Percentiles rank a stretch among this genome's conserved stretches.
These are phyloP conservation scores for Rossbeevera mucosa DNA, from an alignment of 768 basidiomycete species.

Conservation along the genomic window DNA sequence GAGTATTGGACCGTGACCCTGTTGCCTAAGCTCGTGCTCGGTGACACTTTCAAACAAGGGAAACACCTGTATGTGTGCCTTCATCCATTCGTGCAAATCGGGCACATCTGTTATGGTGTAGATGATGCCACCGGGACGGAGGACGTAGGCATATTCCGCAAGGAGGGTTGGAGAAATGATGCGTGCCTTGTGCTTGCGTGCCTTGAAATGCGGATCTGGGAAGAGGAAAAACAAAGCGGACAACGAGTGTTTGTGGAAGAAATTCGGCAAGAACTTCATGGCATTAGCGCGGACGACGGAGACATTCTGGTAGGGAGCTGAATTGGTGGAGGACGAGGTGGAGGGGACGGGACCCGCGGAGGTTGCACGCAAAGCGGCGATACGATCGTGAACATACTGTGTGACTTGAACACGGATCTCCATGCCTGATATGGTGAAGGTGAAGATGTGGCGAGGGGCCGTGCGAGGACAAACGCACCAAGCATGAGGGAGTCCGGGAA, in stretches of 20 bases:
- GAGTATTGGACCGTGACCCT: constrained; percentile 73
- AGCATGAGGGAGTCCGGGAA: constrained; percentile 93
- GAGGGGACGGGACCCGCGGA: constrained; percentile 24
- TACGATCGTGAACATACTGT: constrained; percentile 92
- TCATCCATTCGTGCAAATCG: constrained; percentile 96
- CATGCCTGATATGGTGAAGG: constrained; percentile 56
- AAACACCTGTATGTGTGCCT: constrained; percentile 76
- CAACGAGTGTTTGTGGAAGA: constrained; percentile 86
- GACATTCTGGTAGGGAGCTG: constrained; percentile 74
- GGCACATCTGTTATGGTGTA: constrained; percentile 98
- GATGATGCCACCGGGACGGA: constrained; percentile 89
- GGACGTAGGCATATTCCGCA: constrained; percentile 93
- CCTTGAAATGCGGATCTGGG: constrained; percentile 98
- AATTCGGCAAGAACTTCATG: constrained; percentile 98
- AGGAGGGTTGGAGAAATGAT: constrained; percentile 97
- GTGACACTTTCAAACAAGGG: constrained; percentile 82
- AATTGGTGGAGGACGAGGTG: constrained; percentile 23
- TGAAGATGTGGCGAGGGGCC: not conserved
- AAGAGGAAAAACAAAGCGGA: constrained; percentile 96
- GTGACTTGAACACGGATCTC: constrained; percentile 97
- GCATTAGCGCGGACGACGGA: constrained; percentile 94
- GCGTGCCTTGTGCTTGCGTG: constrained; percentile 96
- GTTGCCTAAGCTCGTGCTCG: constrained; percentile 67
- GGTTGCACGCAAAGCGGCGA: constrained; percentile 81
- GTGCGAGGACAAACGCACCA: constrained; percentile 48